Percentiles rank a stretch among this genome's conserved stretches.
Conservation (phyloP, 2,329 filamentous ascomycete genomes). For the Stenocarpella maydis region DNA sequence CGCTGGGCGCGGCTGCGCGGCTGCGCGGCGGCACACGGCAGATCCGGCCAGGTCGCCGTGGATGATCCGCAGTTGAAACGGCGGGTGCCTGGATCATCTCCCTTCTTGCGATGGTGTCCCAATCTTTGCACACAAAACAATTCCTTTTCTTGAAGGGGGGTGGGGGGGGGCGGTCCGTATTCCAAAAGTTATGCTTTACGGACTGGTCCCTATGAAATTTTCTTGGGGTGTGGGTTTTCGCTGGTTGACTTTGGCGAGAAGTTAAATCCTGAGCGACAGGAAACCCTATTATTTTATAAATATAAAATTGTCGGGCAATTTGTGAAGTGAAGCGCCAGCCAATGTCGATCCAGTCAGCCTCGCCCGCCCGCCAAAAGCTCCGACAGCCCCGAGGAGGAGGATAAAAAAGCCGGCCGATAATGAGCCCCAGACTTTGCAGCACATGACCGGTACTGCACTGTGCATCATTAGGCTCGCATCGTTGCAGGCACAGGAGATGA, state of each 20-base stretch:
- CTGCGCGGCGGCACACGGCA: neutral
- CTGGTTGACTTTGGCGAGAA: neutral
- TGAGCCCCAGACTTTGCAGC: neutral
- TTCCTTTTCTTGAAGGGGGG: too few relatives aligned
- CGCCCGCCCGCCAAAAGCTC: neutral
- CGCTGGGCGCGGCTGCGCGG: neutral
- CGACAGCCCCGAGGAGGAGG: neutral
- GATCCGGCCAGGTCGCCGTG: conserved; percentile 4
- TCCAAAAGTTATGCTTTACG: too few relatives aligned
- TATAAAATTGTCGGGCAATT: too few relatives aligned
- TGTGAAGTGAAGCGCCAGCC: neutral
- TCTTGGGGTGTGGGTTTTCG: too few relatives aligned
- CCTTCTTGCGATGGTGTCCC: neutral
- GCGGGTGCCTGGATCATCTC: conserved; percentile 18
- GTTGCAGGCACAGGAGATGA: conserved; percentile 13
- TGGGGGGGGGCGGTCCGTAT: too few relatives aligned
- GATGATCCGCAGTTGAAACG: conserved; percentile 24
- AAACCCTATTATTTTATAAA: neutral
- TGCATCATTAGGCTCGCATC: neutral
- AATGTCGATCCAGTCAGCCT: neutral
- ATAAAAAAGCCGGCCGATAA: too few relatives aligned
- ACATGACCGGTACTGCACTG: neutral
- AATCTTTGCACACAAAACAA: neutral
- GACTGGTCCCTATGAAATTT: neutral
- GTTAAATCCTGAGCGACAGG: neutral